Evolutionary conservation across 495 filamentous ascomycete genomes (phyloP).

Genomic region (Xylaria curta): DNA sequence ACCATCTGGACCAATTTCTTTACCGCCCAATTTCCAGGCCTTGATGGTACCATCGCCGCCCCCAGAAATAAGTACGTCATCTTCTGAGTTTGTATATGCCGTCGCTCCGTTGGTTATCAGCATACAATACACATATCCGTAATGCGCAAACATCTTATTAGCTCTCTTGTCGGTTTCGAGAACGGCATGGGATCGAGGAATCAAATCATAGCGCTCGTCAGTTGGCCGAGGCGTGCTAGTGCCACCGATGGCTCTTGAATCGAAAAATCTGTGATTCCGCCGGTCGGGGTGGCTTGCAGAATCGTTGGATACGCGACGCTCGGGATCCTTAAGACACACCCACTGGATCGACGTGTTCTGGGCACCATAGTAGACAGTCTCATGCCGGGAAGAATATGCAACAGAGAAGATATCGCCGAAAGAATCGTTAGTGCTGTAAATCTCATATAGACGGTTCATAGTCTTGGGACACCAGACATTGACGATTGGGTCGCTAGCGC

Average conservation of each 20-base stretch:
- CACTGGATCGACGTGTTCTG: slow-evolving; percentile 94
- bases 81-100: slow-evolving; percentile 65
- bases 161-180: slow-evolving; percentile 85
- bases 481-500: slow-evolving; percentile 90
- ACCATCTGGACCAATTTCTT: slow-evolving; percentile 47
- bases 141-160: slow-evolving; percentile 89
- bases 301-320: slow-evolving; percentile 61
- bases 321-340: slow-evolving; percentile 55
- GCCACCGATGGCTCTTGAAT: slow-evolving; percentile 85
- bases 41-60: slow-evolving; percentile 94
- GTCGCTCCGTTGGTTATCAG: slow-evolving; percentile 70
- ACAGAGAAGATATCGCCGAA: slow-evolving; percentile 96
- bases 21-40: slow-evolving; percentile 74
- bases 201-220: slow-evolving; percentile 54
- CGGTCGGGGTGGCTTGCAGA: slow-evolving; percentile 75
- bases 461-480: slow-evolving; percentile 69
- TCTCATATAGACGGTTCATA: slow-evolving; percentile 71
- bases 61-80: slow-evolving; percentile 86
- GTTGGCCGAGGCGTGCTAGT: slow-evolving; percentile 71
- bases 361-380: slow-evolving; percentile 89
- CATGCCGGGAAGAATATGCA: slow-evolving; percentile 75
- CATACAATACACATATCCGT: slow-evolving; percentile 96
- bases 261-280: slow-evolving; percentile 92
- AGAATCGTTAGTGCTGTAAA: slow-evolving; percentile 86
- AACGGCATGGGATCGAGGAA: slow-evolving; percentile 61